Evolutionary conservation across 1,284 basidiomycete species (phyloP), one percentile per base, ranked within the genome.

Genomic region (Apiotrichum mycotoxinovorans): DNA sequence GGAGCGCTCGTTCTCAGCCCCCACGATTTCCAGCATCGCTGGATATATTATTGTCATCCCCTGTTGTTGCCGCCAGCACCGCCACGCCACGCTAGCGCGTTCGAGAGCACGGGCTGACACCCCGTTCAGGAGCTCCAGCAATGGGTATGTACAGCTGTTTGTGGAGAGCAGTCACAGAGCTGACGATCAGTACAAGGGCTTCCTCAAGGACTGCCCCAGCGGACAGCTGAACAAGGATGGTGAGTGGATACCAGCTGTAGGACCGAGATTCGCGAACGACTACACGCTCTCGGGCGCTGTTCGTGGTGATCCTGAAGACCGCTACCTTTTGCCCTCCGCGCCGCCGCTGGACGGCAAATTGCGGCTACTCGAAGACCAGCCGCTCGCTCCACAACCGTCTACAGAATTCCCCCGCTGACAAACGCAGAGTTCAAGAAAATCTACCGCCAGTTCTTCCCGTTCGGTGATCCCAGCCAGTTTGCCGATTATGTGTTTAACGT

Each of bases 381-480:
- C n/a, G n/a, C n/a, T n/a, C n/a, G n/a, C n/a, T n/a, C n/a, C n/a
- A n/a, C n/a, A n/a, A n/a, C n/a, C n/a, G n/a, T n/a, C n/a, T n/a
- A n/a, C n/a, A n/a, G n/a, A n/a, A n/a, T n/a, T n/a, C n/a, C n/a
- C n/a, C n/a, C n/a, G 26, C 27, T 44, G 44, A 61, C 60, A 40
- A 12, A n/a, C 15, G 20, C 55, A 70, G 95, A 96, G 77, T 99
- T 99, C 79, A 85, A 88, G 72, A 88, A 90, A 76, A 98, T 99
- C 83, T 99, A 98, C 84, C 93, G 95, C 75, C 95, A 98, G 76
- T 96, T 98, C 87, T 98, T 98, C 83, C 95, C 95, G 25, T 99
- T 99, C 71, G 96, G 96, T 57, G 96, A 99, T 77, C 95, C 96
- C 5, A 86, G 82, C 57, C 90, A 96, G 74, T 98, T 99, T 70